Base-by-base conservation (phyloP, 2,329 filamentous ascomycete genomes). In the Monilinia aucupariae region DNA sequence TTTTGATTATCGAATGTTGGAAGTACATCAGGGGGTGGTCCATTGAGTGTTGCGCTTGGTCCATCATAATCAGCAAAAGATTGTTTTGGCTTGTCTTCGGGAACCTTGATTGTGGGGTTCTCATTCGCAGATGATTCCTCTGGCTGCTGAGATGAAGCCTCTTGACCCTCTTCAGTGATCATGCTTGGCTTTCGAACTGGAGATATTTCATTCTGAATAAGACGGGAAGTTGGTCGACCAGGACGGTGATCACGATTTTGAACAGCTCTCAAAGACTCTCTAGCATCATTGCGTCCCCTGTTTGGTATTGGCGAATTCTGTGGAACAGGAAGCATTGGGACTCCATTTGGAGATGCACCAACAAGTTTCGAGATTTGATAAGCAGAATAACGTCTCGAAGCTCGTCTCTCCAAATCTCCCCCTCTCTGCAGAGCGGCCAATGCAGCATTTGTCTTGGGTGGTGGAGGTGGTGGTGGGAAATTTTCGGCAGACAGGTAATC, bases 311-410 rank as follows among this genome's bases (percentile, higher is more conserved):
- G 91, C 4, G 88, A 88, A 65, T 87, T 91, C 73, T 96, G 91
- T 34, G 90, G 81, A 32, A 93, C 92, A 25, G 97, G 84, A 72
- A 96, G 83, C 75, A 96, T 89, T 8, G 92, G 91, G 20, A 97
- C 88, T 25, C 90, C 91, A 75, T 87, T 92, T 20, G 89, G 83
- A 47, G 88, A 87, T 20, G 86, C 84, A 13, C 93, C 93, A 2
- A 97, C 80, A 71, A 96, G 92, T 73, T 97, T 97, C 52, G 91
- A 91, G 69, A 99, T 96, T 73, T 99, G 94, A 74, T 97, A 99
- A 60, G 92, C 90, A 2, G 94, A 97, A 74, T 97, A 99, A 71
- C 94, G 83, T 69, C 93, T 84, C 17, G 94, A 99, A 0, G 94
- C 94, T 73, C 94, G 84, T 73, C 94, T 85, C 76, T 99, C 94